Percentiles rank a stretch among this genome's conserved stretches.
Evolutionary conservation across 164 flowering plant genomes (phyloP).

Genomic region (Vitis rotundifolia): DNA sequence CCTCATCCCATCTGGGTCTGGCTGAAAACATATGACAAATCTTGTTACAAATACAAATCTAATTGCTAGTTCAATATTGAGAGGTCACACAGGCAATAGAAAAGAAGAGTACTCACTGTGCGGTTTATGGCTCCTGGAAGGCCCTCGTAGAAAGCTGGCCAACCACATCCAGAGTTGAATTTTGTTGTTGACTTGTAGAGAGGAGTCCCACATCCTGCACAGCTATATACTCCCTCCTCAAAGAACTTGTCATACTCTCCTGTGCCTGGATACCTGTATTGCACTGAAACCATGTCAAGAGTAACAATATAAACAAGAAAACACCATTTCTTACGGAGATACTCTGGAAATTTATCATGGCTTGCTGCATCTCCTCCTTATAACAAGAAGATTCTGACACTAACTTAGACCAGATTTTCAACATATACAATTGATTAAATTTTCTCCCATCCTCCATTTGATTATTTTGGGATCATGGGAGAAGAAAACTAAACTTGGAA

Average conservation of each 20-base stretch:
- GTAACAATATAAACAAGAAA: neutral
- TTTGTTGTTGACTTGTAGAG: constrained; percentile 68
- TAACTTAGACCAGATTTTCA: no score
- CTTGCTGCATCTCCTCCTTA: no score
- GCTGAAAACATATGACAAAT: constrained; percentile 28
- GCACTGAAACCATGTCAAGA: constrained; percentile 6
- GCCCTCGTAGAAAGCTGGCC: constrained; percentile 80
- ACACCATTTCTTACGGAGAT: no score
- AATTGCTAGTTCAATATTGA: neutral
- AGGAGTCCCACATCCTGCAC: constrained; percentile 69
- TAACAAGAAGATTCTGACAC: no score
- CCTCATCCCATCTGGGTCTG: constrained; percentile 69
- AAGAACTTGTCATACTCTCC: constrained; percentile 61
- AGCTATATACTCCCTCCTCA: constrained; percentile 53
- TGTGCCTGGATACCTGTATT: constrained; percentile 60
- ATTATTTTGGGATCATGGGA: no score
- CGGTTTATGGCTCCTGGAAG: constrained; percentile 71
- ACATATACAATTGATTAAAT: no score
- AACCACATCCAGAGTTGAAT: constrained; percentile 71
- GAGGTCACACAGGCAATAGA: neutral
- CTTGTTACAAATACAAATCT: neutral
- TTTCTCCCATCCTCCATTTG: no score
- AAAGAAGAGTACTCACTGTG: constrained; percentile 32
- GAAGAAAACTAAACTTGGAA: no score
- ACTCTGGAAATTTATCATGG: no score